phyloP scores from a whole-genome alignment of 768 basidiomycete species.

The Strobilomyces confusus region DNA sequence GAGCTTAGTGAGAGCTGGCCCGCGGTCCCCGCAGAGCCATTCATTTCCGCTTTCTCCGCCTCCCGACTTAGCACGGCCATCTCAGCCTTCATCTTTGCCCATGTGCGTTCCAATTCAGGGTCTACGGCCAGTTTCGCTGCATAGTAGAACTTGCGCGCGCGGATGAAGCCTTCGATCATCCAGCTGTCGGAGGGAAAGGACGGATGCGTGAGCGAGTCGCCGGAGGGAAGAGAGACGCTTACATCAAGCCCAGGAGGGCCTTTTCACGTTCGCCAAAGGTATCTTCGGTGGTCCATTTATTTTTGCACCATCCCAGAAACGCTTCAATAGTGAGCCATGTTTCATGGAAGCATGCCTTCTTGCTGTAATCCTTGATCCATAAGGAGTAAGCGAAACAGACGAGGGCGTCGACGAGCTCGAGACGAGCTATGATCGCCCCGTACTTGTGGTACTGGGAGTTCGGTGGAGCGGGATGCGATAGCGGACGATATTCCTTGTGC shows the following conservation, averaged over 20 bases:
- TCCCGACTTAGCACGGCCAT: conserved; percentile 31
- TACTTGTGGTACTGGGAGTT: conserved; percentile 72
- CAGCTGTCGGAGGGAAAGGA: conserved; percentile 41
- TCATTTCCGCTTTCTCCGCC: conserved; percentile 36
- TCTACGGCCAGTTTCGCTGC: conserved; percentile 30
- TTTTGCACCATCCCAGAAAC: conserved; percentile 69
- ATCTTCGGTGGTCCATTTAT: conserved; percentile 54
- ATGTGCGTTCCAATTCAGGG: conserved; percentile 34
- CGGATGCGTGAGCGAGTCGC: conserved; percentile 25
- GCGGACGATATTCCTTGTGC: conserved; percentile 60
- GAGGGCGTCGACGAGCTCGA: conserved; percentile 79
- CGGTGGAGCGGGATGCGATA: conserved; percentile 58
- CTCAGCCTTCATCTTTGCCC: conserved; percentile 32
- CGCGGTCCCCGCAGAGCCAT: conserved; percentile 22
- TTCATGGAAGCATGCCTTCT: conserved; percentile 50
- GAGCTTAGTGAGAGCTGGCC: conserved; percentile 26
- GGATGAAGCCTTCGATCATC: conserved; percentile 78
- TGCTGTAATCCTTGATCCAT: conserved; percentile 71
- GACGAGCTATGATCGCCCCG: conserved; percentile 69
- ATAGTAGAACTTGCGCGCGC: conserved; percentile 48
- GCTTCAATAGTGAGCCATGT: conserved; percentile 69
- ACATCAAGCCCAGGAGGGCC: conserved; percentile 78
- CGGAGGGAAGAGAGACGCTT: conserved; percentile 34
- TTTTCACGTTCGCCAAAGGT: conserved; percentile 45
- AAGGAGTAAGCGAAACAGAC: conserved; percentile 80